Conservation (phyloP, 108 stramenopile genomes). For the Skeletonema marinoi region DNA sequence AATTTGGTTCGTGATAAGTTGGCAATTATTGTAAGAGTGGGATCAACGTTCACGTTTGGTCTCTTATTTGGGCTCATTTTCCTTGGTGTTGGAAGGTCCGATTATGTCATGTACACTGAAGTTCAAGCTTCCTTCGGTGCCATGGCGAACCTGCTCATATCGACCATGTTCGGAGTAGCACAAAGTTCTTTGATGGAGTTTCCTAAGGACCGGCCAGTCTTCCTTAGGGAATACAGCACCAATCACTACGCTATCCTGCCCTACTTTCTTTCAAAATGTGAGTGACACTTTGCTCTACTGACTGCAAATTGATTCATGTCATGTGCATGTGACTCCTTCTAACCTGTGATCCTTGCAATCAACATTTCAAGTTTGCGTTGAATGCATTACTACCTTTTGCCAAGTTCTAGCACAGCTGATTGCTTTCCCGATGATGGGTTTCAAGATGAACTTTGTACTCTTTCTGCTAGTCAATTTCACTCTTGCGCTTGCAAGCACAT, state of each 20-base stretch:
- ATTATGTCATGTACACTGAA: slow-evolving; percentile 18
- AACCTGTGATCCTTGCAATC: not conserved
- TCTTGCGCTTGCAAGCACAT: slow-evolving; percentile 68
- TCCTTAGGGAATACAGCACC: slow-evolving; percentile 87
- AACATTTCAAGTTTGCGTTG: too few species aligned
- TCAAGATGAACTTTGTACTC: slow-evolving; percentile 55
- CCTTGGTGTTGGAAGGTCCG: slow-evolving; percentile 51
- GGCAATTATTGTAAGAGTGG: slow-evolving; percentile 54
- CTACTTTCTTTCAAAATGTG: slow-evolving; percentile 69
- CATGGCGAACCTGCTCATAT: slow-evolving; percentile 63
- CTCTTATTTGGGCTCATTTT: slow-evolving; percentile 71
- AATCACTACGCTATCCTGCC: slow-evolving; percentile 74
- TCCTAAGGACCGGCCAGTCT: slow-evolving; percentile 86
- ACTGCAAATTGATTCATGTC: not conserved
- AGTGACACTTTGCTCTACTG: slow-evolving; percentile 3
- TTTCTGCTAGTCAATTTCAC: slow-evolving; percentile 49
- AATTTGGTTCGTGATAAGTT: slow-evolving; percentile 55
- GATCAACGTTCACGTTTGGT: slow-evolving; percentile 51
- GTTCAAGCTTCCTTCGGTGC: slow-evolving; percentile 56
- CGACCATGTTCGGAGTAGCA: slow-evolving; percentile 82
- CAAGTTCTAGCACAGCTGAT: slow-evolving; percentile 20
- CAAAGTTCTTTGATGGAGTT: slow-evolving; percentile 73
- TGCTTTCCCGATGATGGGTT: slow-evolving; percentile 62
- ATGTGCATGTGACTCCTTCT: not conserved
- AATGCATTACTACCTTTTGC: not conserved